Evolutionary conservation across 2,329 filamentous ascomycete species (phyloP), one percentile per base, ranked within the genome.

Genomic region (Chalara sp.): DNA sequence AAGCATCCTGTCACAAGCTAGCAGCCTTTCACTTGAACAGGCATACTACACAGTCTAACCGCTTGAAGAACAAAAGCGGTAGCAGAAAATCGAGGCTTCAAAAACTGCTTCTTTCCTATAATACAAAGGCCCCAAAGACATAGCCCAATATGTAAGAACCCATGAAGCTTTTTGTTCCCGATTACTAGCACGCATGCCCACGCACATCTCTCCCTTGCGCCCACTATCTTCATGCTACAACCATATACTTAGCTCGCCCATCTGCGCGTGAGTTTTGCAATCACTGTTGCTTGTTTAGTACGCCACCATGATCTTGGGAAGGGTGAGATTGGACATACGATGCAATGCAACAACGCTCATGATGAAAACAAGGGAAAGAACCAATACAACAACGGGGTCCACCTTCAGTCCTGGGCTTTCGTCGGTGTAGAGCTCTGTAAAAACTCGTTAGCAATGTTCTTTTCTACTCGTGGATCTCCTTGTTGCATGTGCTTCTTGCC

Each of bases 311-410:
- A 21, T 35, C n/a, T 4, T 28, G 37, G 29, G 29, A 28, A n/a
- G n/a, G 11, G 42, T 47, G 29, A 35, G 10, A 28, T 31, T 45
- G 13, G 12, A 78, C 89, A 63, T 83, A 97, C 93, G 90, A 76
- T 99, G 93, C 67, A 99, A 79, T 62, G 90, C 91, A 66, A 99
- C 93, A 67, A 99, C 93, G 67, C 87, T 93, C 76, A 99, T 96
- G 72, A 99, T 99, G 73, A 99, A 99, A 56, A 95, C 93, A 64
- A 99, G 82, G 66, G 89, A 95, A 63, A 99, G 79, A 61, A 96
- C 93, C 66, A 99, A 80, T 58, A 99, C 92, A 59, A 99, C 91
- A 53, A 99, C 93, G 28, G 93, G 93, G 70, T 99, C 93, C 59
- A 99, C 93, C 78, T 96, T 96, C 65, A 99, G 78, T 56, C 93